These are phyloP conservation scores for Alloteropsis semialata DNA, from an alignment of 176 grass and related monocot genomes.

Conservation along the genomic window DNA sequence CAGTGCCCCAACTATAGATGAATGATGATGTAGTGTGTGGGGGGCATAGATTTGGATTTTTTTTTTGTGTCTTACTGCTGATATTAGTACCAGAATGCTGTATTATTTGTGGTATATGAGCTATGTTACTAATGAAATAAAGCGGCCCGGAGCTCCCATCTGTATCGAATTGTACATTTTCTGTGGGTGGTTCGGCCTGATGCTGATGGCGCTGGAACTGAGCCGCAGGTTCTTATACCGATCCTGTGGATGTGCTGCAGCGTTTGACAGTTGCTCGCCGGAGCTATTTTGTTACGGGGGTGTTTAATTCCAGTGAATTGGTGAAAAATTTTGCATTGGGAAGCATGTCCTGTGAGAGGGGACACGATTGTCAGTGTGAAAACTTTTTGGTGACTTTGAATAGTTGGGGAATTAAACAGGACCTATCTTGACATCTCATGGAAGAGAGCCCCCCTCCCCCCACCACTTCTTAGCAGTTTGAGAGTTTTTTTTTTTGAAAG, in stretches of 20 bases:
- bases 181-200: neutral
- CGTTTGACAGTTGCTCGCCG: neutral
- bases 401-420: no score
- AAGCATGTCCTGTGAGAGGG: no score
- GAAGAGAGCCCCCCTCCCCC: no score
- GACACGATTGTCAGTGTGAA: no score
- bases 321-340: no score
- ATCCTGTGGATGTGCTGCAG: neutral
- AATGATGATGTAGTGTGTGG: neutral
- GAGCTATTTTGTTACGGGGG: no score
- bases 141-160: neutral
- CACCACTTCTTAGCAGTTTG: no score
- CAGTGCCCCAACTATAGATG: constrained; percentile 3
- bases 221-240: neutral
- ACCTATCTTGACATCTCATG: no score
- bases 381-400: no score
- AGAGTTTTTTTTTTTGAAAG: no score
- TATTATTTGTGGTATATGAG: neutral
- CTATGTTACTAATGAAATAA: constrained; percentile 4
- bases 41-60: neutral
- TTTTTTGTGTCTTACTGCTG: neutral
- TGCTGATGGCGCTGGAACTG: neutral
- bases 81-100: neutral
- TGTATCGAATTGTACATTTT: no score
- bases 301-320: no score